phyloP scores from a whole-genome alignment of 177 flowering plant genomes.

The Vitis hybrid region DNA sequence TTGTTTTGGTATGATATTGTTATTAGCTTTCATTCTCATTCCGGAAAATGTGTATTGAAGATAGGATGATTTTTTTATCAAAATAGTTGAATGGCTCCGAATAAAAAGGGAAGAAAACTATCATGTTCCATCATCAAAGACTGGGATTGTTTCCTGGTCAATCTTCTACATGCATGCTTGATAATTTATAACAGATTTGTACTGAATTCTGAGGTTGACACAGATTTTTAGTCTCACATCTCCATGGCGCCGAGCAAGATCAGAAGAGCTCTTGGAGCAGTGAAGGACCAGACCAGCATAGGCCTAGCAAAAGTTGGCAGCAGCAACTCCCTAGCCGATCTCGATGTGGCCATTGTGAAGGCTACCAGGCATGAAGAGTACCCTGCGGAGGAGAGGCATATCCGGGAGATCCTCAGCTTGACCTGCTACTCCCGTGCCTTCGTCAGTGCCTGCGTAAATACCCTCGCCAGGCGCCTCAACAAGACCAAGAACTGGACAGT shows the following conservation, averaged over 20 bases:
- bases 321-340: conserved; percentile 62
- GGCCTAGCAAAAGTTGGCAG: conserved; percentile 75
- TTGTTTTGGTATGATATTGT: no score
- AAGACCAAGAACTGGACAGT: conserved; percentile 89
- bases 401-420: conserved; percentile 62
- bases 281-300: conserved; percentile 91
- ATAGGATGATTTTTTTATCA: no score
- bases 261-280: conserved; percentile 76
- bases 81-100: no score
- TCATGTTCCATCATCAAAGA: no score
- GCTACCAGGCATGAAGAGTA: conserved; percentile 83
- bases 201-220: no score
- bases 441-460: conserved; percentile 52
- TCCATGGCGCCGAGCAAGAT: conserved; percentile 72
- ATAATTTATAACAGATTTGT: no score
- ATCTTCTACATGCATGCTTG: no score
- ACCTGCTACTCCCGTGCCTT: conserved; percentile 62
- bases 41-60: no score
- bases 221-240: no score
- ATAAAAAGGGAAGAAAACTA: no score
- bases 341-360: conserved; percentile 85
- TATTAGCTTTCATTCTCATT: no score
- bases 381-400: conserved; percentile 75
- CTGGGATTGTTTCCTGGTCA: no score
- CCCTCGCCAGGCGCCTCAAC: conserved; percentile 63